Base-by-base conservation (phyloP, 1,139 yeast species). In the Hyphopichia khmerensis region DNA sequence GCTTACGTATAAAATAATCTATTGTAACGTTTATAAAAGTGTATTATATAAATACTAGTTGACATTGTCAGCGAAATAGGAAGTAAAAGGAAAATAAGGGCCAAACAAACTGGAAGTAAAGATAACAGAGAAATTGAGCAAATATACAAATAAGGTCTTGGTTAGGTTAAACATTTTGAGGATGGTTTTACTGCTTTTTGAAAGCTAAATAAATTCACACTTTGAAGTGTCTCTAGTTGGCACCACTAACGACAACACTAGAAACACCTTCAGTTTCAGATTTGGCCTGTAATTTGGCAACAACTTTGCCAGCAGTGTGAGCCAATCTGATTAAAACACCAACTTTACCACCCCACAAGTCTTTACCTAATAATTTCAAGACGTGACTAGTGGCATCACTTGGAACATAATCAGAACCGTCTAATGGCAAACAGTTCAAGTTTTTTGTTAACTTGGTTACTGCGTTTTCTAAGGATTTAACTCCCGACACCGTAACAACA, bases 301-400 rank as follows among this genome's bases (percentile, higher is more conserved):
- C 88, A 43, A 88, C 82, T 51, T 78, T 79, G 43, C 83, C 81
- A 11, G 88, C 77, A 42, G 84, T 76, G 52, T 77, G 72, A 14
- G 93, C 95, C 67, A 93, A 77, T 60, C 88, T 82, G 36, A 87
- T 75, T 49, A 75, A 62, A 8, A 82, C 81, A 21, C 84, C 93
- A 48, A 89, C 81, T 65, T 84, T 85, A 26, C 77, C 77, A 42
- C 90, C 93, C 65, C 77, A 75, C 27, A 87, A 77, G 51, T 88
- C 82, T 67, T 84, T 86, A 59, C 98, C 99, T 57, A 78, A 86
- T 53, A 90, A 69, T 68, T 90, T 90, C 66, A 93, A 72, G 13
- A 79, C 73, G 60, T 91, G 98, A 41, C 77, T 71, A 30, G 83
- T 74, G 9, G 84, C 70, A 53, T 79, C 84, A 40, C 75, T 69